Evolutionary conservation across 768 basidiomycete species (phyloP).

Genomic region (Boletus rubropictus): DNA sequence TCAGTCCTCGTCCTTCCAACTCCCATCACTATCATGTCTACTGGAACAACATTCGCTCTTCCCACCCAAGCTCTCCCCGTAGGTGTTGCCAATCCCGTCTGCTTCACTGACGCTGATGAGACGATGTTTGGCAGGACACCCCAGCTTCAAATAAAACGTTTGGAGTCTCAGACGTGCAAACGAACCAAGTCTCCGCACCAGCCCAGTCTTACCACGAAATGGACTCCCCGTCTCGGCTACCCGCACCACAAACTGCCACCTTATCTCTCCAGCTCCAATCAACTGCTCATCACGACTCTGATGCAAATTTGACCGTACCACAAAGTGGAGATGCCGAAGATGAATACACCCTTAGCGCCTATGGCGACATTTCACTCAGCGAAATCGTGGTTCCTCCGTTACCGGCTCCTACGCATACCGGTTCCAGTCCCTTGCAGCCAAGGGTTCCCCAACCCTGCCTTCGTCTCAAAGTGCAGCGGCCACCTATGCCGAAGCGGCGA

Average conservation of each 20-base stretch:
- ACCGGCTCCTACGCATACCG: neutral
- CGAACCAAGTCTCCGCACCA: neutral
- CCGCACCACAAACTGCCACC: neutral
- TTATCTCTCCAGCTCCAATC: neutral
- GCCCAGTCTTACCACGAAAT: neutral
- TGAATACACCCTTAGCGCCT: conserved; percentile 38
- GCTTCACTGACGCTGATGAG: neutral
- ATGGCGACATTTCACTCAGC: conserved; percentile 41
- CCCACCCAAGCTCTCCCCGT: conserved; percentile 7
- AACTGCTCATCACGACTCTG: neutral
- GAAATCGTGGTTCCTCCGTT: conserved; percentile 34
- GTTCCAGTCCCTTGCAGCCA: neutral
- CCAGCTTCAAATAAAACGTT: conserved; percentile 1
- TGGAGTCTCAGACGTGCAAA: neutral
- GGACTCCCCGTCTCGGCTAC: neutral
- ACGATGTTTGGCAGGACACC: conserved; percentile 4
- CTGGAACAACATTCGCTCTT: neutral
- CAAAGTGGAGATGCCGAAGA: conserved; percentile 22
- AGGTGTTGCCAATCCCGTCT: neutral
- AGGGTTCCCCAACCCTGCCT: conserved; percentile 15
- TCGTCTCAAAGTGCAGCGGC: conserved; percentile 23
- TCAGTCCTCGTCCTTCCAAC: neutral
- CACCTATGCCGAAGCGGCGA: conserved; percentile 26
- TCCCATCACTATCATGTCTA: conserved; percentile 10
- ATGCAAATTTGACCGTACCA: neutral